These are phyloP conservation scores for Cordyceps militaris DNA, from an alignment of 2,329 filamentous ascomycete species.

Conservation along the genomic window DNA sequence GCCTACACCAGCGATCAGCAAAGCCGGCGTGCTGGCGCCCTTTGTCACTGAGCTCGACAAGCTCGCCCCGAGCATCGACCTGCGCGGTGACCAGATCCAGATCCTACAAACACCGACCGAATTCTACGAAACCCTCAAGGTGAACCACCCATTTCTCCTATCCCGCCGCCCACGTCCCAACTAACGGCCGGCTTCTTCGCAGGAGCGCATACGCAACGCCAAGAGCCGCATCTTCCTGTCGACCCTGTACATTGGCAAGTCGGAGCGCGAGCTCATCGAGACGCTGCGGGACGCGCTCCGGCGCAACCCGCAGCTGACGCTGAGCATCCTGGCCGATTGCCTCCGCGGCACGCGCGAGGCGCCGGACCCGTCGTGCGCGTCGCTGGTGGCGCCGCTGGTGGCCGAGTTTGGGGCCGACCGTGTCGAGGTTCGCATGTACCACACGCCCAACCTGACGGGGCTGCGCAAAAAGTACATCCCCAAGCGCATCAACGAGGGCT, in stretches of 20 bases:
- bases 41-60: slow-evolving; percentile 71
- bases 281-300: slow-evolving; percentile 69
- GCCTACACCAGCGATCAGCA: slow-evolving; percentile 16
- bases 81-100: slow-evolving; percentile 71
- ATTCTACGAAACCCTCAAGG: slow-evolving; percentile 89
- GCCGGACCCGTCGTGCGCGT: slow-evolving; percentile 79
- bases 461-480: slow-evolving; percentile 77
- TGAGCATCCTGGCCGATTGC: slow-evolving; percentile 88
- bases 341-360: slow-evolving; percentile 87
- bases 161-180: not conserved
- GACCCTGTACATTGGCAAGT: slow-evolving; percentile 94
- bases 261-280: slow-evolving; percentile 79
- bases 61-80: slow-evolving; percentile 83
- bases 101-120: slow-evolving; percentile 76
- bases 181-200: not conserved
- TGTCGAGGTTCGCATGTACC: slow-evolving; percentile 94
- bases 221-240: slow-evolving; percentile 79
- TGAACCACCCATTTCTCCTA: slow-evolving; percentile 32
- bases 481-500: slow-evolving; percentile 90
- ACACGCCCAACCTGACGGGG: slow-evolving; percentile 91
- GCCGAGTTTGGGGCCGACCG: slow-evolving; percentile 74
- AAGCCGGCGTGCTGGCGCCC: slow-evolving; percentile 40
- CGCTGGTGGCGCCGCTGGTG: slow-evolving; percentile 76
- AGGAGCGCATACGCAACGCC: slow-evolving; percentile 76
- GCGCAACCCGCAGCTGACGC: slow-evolving; percentile 64